These are phyloP conservation scores for Alternaria sp. DNA, from an alignment of 2,329 filamentous ascomycete species.

Conservation along the genomic window DNA sequence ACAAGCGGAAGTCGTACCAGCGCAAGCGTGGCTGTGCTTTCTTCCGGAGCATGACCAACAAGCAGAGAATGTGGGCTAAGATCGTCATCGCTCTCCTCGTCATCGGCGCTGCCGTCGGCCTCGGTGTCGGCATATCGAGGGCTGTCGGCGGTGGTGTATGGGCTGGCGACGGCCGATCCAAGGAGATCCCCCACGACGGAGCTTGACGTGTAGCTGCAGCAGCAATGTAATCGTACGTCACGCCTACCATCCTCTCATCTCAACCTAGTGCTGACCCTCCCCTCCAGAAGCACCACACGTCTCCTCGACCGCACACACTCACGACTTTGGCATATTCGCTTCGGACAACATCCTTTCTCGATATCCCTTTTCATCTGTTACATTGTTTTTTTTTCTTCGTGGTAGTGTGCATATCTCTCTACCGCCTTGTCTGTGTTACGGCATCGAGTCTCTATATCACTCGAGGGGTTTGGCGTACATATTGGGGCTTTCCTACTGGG, in stretches of 20 bases:
- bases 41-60: slow-evolving; percentile 54
- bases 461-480: slow-evolving; percentile 16
- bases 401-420: slow-evolving; percentile 25
- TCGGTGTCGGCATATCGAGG: slow-evolving; percentile 59
- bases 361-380: slow-evolving; percentile 30
- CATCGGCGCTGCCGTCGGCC: slow-evolving; percentile 57
- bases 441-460: slow-evolving; percentile 15
- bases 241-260: not conserved
- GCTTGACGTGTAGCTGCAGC: not conserved
- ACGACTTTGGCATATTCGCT: slow-evolving; percentile 28
- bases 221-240: slow-evolving; percentile 3
- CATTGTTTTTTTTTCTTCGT: slow-evolving; percentile 22
- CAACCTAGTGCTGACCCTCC: not conserved
- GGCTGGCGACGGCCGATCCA: slow-evolving; percentile 50
- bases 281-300: slow-evolving; percentile 10
- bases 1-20: slow-evolving; percentile 53
- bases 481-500: slow-evolving; percentile 5
- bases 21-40: slow-evolving; percentile 51
- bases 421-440: slow-evolving; percentile 7
- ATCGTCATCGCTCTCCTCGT: slow-evolving; percentile 57
- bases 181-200: slow-evolving; percentile 45
- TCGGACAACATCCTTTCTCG: slow-evolving; percentile 26
- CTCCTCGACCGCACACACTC: slow-evolving; percentile 9
- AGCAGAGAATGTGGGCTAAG: slow-evolving; percentile 57
- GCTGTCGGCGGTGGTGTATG: slow-evolving; percentile 60